phyloP scores from a whole-genome alignment of 2,329 filamentous ascomycete species.

The Cladosporium austrohemisphaericum region DNA sequence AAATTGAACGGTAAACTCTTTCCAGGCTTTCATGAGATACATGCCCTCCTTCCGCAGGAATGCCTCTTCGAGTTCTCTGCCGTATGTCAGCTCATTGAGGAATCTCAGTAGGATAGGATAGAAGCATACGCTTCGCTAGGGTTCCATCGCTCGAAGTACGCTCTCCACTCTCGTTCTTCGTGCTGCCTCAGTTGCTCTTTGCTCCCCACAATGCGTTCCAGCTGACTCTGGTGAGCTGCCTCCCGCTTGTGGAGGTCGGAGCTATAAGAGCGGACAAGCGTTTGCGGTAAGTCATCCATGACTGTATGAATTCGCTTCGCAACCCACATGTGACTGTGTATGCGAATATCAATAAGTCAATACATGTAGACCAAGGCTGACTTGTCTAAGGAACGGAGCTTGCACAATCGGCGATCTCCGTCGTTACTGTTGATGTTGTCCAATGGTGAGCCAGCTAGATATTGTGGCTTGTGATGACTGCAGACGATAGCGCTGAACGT shows the following conservation, averaged over 20 bases:
- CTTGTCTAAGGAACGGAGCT: no score
- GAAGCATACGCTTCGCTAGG: background rate
- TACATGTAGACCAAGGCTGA: no score
- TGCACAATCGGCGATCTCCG: no score
- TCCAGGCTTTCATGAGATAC: background rate
- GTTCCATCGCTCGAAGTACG: conserved; percentile 1
- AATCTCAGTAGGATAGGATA: no score
- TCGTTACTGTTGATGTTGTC: no score
- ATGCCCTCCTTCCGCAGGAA: background rate
- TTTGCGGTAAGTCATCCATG: background rate
- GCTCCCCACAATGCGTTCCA: background rate
- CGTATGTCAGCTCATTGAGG: background rate
- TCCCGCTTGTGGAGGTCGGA: background rate
- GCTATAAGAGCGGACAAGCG: background rate
- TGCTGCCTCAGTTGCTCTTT: background rate
- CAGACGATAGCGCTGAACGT: no score
- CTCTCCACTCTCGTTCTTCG: background rate
- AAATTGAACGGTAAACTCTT: no score
- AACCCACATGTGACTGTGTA: no score
- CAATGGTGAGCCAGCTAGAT: no score
- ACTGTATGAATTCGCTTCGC: no score
- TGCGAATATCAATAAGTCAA: no score
- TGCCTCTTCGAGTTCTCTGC: background rate
- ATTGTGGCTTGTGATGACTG: no score
- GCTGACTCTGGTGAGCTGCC: background rate